Base-by-base conservation (phyloP, 192 early-diverging fungal genomes). In the Irineochytrium annulatum region DNA sequence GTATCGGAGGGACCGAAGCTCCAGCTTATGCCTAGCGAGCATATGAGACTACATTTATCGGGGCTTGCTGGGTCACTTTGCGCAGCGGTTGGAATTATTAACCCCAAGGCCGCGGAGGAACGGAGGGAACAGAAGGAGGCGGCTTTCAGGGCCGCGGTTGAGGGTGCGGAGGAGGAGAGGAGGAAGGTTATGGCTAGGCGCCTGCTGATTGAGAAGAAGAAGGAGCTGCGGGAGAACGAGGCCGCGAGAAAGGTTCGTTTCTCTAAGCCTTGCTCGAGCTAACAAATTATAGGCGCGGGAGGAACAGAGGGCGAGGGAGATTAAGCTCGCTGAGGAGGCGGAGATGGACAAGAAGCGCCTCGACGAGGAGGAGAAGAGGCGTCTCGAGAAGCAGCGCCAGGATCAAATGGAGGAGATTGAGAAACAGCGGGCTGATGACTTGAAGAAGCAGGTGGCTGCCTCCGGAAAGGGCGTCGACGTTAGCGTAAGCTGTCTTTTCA, bases 21-120 rank as follows among this genome's bases (percentile, higher is more conserved):
- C 30, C 72, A 79, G 79, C 85, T 88, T 57, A 34, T 22, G 22
- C 90, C 95, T 6, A 79, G 89, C 8, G 95, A 97, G 57, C 82
- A 89, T 48, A 93, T 99, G 88, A 89, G 94, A 67, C 76, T 84
- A 45, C 95, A 99, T 78, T 80, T 99, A 34, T 83, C 90, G 43
- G 83, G 79, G 54, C 83, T 98, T 57, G 90, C 89, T 31, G 86
- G 87, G 56, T 85, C 89, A 59, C 77, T 99, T 59, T 82, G 92
- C 63, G 87, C 88, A 57, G 90, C 89, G 8, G 85, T 92, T 63
- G 81, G 80, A 27, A 83, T 95, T 58, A 89, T 96, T 55, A 86
- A 91, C 60, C 92, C 95, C 62, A 71, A 76, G 34, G 72, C 81
- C 52, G 75, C 83, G 35, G 79, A 87, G 59, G 74, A 77, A 31